These are phyloP conservation scores for Linnemannia schmuckeri DNA, from an alignment of 192 early-diverging fungal genomes.

Conservation along the genomic window DNA sequence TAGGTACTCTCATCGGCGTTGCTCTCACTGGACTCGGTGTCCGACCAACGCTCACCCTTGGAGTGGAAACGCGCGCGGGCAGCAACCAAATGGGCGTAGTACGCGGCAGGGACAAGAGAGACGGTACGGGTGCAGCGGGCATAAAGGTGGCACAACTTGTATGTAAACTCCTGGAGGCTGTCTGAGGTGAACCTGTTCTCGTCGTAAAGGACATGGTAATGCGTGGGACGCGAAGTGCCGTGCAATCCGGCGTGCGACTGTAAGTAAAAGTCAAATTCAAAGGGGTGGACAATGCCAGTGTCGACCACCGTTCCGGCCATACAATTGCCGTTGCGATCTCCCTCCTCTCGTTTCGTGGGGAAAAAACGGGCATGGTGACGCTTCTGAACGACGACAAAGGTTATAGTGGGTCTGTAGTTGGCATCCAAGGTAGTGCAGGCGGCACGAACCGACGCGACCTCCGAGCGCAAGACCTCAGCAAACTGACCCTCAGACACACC, in stretches of 20 bases:
- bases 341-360: conserved; percentile 68
- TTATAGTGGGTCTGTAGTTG: conserved; percentile 83
- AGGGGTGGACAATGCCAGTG: conserved; percentile 78
- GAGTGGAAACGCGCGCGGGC: conserved; percentile 90
- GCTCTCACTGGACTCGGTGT: conserved; percentile 45
- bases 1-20: conserved; percentile 29
- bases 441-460: conserved; percentile 76
- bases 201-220: conserved; percentile 93
- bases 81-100: conserved; percentile 94
- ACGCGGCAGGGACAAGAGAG: conserved; percentile 88
- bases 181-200: conserved; percentile 87
- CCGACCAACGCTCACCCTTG: conserved; percentile 69
- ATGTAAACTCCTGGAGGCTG: conserved; percentile 88
- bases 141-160: conserved; percentile 93
- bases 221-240: conserved; percentile 93
- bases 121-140: conserved; percentile 91
- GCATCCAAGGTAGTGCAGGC: conserved; percentile 74
- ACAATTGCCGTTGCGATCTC: conserved; percentile 85
- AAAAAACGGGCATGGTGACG: conserved; percentile 93
- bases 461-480: conserved; percentile 75
- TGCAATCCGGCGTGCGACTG: conserved; percentile 93
- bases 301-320: conserved; percentile 87
- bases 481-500: conserved; percentile 94
- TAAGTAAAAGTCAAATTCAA: conserved; percentile 90
- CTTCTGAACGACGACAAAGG: conserved; percentile 90